phyloP scores from a whole-genome alignment of 2,329 filamentous ascomycete genomes.

The Aspergillus luchuensis region DNA sequence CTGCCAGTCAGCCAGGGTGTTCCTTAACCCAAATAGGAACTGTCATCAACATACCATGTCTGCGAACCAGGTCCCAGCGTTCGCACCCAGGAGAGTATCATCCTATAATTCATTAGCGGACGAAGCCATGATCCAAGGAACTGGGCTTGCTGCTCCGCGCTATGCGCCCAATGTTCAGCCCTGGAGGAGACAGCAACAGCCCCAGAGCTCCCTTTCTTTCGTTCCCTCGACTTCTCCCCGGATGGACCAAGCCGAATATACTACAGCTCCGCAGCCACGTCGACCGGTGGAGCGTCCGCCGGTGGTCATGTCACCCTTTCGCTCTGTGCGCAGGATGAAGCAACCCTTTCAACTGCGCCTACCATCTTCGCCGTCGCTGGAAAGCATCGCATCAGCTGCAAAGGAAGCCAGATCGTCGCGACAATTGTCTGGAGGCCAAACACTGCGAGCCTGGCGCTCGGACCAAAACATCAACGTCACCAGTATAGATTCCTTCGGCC shows the following conservation, averaged over 20 bases:
- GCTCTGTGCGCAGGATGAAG: slow-evolving; percentile 44
- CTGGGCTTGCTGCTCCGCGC: slow-evolving; percentile 21
- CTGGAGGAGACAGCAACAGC: slow-evolving; percentile 33
- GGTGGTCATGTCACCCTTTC: slow-evolving; percentile 39
- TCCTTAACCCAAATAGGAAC: slow-evolving; percentile 18
- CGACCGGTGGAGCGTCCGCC: slow-evolving; percentile 30
- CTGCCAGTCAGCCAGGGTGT: slow-evolving; percentile 27
- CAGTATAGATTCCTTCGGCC: slow-evolving; percentile 36
- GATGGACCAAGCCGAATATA: slow-evolving; percentile 33
- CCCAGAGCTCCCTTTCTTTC: slow-evolving; percentile 39
- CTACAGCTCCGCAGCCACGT: slow-evolving; percentile 24
- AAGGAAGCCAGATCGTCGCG: slow-evolving; percentile 23
- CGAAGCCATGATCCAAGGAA: slow-evolving; percentile 14
- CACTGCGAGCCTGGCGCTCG: slow-evolving; percentile 39
- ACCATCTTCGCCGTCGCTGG: slow-evolving; percentile 37
- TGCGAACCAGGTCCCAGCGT: slow-evolving; percentile 20
- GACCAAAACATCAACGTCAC: slow-evolving; percentile 38
- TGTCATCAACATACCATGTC: slow-evolving; percentile 25
- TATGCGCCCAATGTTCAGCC: slow-evolving; percentile 29
- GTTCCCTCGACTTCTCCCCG: slow-evolving; percentile 34
- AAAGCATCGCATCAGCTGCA: slow-evolving; percentile 26
- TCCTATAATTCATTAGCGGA: slow-evolving; percentile 23
- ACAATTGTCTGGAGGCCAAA: slow-evolving; percentile 25
- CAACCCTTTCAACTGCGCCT: slow-evolving; percentile 42
- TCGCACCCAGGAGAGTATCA: slow-evolving; percentile 18